These are phyloP conservation scores for Metschnikowia corniflorae DNA, from an alignment of 805 yeast genomes.

Conservation along the genomic window DNA sequence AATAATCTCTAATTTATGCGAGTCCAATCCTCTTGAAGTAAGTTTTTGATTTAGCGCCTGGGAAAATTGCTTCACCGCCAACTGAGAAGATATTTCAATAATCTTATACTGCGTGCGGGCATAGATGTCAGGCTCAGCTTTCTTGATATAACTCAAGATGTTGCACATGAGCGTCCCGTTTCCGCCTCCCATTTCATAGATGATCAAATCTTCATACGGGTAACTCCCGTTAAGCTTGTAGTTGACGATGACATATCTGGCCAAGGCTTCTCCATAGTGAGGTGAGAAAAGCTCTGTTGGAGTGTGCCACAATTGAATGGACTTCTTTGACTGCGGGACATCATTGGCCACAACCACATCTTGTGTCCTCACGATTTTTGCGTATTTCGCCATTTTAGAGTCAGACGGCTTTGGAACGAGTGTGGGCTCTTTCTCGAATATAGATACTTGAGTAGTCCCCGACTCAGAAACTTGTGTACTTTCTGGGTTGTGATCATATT, in stretches of 20 bases:
- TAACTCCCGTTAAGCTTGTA: slow-evolving; percentile 60
- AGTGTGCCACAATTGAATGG: slow-evolving; percentile 81
- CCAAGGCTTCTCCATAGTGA: slow-evolving; percentile 80
- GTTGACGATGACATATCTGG: slow-evolving; percentile 70
- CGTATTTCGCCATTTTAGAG: slow-evolving; percentile 24
- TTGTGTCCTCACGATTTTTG: slow-evolving; percentile 24
- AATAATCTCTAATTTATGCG: slow-evolving; percentile 56
- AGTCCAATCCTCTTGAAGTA: slow-evolving; percentile 44
- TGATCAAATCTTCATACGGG: slow-evolving; percentile 67
- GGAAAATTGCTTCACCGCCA: slow-evolving; percentile 54
- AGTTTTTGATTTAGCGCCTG: slow-evolving; percentile 35
- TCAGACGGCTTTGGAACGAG: slow-evolving; percentile 8
- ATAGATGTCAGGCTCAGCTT: slow-evolving; percentile 71
- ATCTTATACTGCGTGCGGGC: slow-evolving; percentile 62
- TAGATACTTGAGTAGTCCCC: slow-evolving; percentile 1
- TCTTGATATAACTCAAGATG: slow-evolving; percentile 59
- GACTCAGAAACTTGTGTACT: not conserved
- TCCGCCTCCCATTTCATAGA: slow-evolving; percentile 89
- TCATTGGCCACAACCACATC: slow-evolving; percentile 17
- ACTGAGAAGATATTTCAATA: slow-evolving; percentile 64
- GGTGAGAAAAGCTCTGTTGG: slow-evolving; percentile 87
- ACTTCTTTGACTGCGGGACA: slow-evolving; percentile 24
- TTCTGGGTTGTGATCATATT: slow-evolving; percentile 37
- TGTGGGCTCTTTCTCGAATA: slow-evolving; percentile 9
- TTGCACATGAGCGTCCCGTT: slow-evolving; percentile 83